These are phyloP conservation scores for Lolium multiflorum DNA, from an alignment of 176 grass and related monocot species.

Conservation along the genomic window DNA sequence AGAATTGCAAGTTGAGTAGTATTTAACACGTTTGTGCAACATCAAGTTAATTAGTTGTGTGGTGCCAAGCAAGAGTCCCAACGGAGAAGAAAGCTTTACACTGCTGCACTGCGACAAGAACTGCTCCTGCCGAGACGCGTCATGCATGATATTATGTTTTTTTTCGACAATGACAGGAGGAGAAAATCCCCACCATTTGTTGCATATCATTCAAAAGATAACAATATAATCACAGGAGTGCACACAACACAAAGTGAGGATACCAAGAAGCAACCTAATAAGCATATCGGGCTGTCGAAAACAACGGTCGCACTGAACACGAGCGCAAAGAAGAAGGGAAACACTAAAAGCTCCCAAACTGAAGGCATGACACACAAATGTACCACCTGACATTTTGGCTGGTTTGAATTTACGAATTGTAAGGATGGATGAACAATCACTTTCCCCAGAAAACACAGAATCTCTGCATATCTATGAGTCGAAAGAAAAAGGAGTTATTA, in stretches of 20 bases:
- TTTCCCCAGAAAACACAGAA: background rate
- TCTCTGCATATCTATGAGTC: background rate
- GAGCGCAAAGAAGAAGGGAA: too few relatives aligned
- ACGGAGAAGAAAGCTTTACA: conserved; percentile 5
- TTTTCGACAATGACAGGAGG: too few relatives aligned
- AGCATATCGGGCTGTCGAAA: too few relatives aligned
- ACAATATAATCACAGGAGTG: too few relatives aligned
- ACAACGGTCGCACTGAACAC: too few relatives aligned
- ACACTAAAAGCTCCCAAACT: too few relatives aligned
- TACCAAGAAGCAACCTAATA: too few relatives aligned
- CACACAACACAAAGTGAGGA: too few relatives aligned
- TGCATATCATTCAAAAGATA: too few relatives aligned
- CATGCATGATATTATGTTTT: background rate
- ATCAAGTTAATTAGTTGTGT: background rate
- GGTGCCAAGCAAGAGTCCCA: conserved; percentile 30
- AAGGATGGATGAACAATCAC: background rate
- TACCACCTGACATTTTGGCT: too few relatives aligned
- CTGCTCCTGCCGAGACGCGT: background rate
- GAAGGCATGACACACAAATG: too few relatives aligned
- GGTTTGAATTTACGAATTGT: conserved; percentile 9
- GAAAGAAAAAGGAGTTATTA: background rate
- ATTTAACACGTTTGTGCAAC: conserved; percentile 34
- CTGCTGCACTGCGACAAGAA: background rate
- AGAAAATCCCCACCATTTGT: too few relatives aligned
- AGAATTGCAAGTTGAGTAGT: conserved; percentile 46